Evolutionary conservation across 2,329 filamentous ascomycete species (phyloP), one percentile per base, ranked within the genome.

Genomic region (Fusarium sp.): DNA sequence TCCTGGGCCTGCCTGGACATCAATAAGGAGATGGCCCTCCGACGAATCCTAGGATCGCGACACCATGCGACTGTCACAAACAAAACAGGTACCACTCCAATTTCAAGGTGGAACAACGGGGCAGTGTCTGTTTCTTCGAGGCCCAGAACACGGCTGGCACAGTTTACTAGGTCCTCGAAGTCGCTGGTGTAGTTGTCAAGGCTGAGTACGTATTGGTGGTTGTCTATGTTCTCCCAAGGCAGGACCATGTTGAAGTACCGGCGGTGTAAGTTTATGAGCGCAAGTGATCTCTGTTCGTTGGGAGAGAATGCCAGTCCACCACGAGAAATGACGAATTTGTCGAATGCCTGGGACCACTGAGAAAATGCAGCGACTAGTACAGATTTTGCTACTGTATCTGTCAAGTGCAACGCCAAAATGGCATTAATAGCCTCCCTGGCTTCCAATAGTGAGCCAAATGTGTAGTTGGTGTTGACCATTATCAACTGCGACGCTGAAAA

Each of bases 111-210:
- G 9, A 46, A 46, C 9, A 46, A 10, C 0, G 44, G 25, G 0
- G 25, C 12, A 0, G 12, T 21, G 25, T 46, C 25, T 21, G 25
- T 46, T 5, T 5, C 23, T 27, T 45, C 42, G 1, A 45, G 7
- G 2, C 23, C 9, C 1, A 46, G 12, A 46, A 29, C 44, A 21
- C 14, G 25, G 12, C 44, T 29, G 4, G 44, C 44, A 7, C 44
- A 46, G 10, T 29, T 3, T 5, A 46, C 44, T 5, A 46, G 7
- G 4, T 46, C 44, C 19, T 29, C 44, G 9, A 46, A 46, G 9
- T 46, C 25, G 0, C 2, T 3, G 4, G 44, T 46, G 3, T 7
- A 3, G 9, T 8, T 21, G 1, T 46, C 44, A 1, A 46, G 25
- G 44, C 44, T 29, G 9, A 45, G 44, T 10, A 7, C 9, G 4